Conservation (phyloP, 2,329 filamentous ascomycete genomes). For the Dendrostoma leiphaemia region DNA sequence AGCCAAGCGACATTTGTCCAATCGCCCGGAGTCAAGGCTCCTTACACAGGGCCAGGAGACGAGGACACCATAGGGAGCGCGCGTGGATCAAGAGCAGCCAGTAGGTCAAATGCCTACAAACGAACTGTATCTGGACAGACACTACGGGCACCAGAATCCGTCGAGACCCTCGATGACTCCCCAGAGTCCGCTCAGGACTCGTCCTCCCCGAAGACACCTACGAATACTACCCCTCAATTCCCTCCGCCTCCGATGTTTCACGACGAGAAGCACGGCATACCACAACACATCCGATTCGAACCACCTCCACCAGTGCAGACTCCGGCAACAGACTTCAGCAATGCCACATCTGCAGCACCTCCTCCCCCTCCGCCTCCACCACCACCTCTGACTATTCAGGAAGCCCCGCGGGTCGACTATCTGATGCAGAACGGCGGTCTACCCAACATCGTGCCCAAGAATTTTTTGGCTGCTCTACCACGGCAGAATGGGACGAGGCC, state of each 20-base stretch:
- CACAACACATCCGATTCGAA: constrained; percentile 33
- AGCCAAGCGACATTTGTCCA: constrained; percentile 57
- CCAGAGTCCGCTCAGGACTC: constrained; percentile 46
- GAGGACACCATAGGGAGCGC: constrained; percentile 19
- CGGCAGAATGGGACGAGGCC: constrained; percentile 54
- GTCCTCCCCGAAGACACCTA: constrained; percentile 61
- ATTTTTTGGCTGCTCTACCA: constrained; percentile 66
- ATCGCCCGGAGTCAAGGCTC: constrained; percentile 26
- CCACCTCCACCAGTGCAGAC: constrained; percentile 39
- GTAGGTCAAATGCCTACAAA: constrained; percentile 23
- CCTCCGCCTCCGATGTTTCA: constrained; percentile 42
- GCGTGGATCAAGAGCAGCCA: constrained; percentile 4
- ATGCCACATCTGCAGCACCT: constrained; percentile 39
- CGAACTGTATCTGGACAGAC: constrained; percentile 34
- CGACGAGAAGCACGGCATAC: constrained; percentile 35
- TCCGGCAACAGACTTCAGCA: constrained; percentile 39
- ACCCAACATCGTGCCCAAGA: constrained; percentile 66
- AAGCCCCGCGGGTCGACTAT: constrained; percentile 85
- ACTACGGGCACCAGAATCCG: constrained; percentile 28
- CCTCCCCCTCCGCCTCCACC: constrained; percentile 69
- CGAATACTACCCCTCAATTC: constrained; percentile 48
- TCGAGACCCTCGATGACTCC: constrained; percentile 49
- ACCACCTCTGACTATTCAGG: constrained; percentile 66
- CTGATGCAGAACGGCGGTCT: constrained; percentile 86
- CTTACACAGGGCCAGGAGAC: constrained; percentile 17